A percentile compares a stretch with the other conserved stretches of the same genome.
phyloP scores from a whole-genome alignment of 108 stramenopile species.

The Chaetoceros tenuissimus region DNA sequence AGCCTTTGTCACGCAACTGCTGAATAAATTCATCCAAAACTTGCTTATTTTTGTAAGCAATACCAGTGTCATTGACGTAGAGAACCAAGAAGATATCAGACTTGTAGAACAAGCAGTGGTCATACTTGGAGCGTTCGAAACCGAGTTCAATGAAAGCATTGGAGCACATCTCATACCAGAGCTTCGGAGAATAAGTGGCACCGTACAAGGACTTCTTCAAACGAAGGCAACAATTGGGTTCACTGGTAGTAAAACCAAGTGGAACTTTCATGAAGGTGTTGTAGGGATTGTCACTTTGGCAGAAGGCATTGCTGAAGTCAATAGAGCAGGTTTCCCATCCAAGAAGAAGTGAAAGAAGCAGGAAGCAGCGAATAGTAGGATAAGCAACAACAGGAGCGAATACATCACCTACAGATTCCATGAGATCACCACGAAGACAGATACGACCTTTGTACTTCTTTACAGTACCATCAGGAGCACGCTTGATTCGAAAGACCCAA shows the following conservation, averaged over 20 bases:
- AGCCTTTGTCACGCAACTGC: conserved; percentile 2
- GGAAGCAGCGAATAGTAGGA: neutral
- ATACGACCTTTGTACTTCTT: conserved; percentile 15
- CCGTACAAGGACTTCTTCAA: conserved; percentile 4
- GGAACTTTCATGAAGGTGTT: conserved; percentile 6
- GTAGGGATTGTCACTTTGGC: conserved; percentile 3
- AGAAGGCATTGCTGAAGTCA: conserved; percentile 8
- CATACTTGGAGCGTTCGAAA: neutral
- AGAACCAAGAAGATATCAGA: neutral
- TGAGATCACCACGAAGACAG: conserved; percentile 8
- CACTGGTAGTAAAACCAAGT: neutral
- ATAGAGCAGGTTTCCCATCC: neutral
- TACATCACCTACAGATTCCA: conserved; percentile 5
- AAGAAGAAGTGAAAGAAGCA: neutral
- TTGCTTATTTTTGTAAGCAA: neutral
- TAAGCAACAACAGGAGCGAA: neutral
- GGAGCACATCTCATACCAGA: no score
- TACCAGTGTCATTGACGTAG: conserved; percentile 10
- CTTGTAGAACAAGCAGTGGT: neutral
- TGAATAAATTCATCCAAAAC: conserved; percentile 2
- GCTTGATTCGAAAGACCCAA: conserved; percentile 11
- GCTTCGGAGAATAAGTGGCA: neutral
- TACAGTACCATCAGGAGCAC: conserved; percentile 8
- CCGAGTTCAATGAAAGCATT: neutral
- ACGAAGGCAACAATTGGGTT: neutral